Percentiles rank a stretch among this genome's conserved stretches.
Conservation (phyloP, 169 alveolate genomes). For the Plasmodium gaboni region DNA sequence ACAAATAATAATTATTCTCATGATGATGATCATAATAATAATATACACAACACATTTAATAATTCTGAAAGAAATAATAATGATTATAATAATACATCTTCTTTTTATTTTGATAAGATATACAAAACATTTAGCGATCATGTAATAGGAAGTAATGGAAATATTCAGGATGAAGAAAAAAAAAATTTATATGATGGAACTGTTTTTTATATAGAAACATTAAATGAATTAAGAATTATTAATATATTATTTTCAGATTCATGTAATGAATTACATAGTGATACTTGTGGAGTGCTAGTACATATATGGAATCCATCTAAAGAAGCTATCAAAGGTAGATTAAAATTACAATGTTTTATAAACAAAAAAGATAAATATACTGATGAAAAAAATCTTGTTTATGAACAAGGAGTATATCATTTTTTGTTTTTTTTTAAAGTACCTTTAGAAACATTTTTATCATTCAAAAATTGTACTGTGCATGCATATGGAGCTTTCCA, state of each 20-base stretch:
- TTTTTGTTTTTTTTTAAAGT: slow-evolving; percentile 56
- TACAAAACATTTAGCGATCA: not conserved
- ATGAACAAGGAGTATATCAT: slow-evolving; percentile 61
- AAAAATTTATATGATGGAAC: slow-evolving; percentile 18
- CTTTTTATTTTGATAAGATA: not conserved
- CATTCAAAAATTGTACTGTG: slow-evolving; percentile 35
- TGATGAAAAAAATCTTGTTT: slow-evolving; percentile 38
- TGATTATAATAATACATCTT: not conserved
- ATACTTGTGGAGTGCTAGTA: slow-evolving; percentile 36
- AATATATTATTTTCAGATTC: slow-evolving; percentile 35
- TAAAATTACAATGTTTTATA: slow-evolving; percentile 35
- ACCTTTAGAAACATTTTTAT: slow-evolving; percentile 17
- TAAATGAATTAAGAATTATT: slow-evolving; percentile 36
- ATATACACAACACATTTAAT: not conserved
- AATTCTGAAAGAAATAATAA: not conserved
- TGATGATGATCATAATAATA: too few species aligned
- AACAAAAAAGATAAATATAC: slow-evolving; percentile 15
- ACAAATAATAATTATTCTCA: too few species aligned
- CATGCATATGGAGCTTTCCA: slow-evolving; percentile 71
- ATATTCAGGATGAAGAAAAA: not conserved
- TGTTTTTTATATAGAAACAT: slow-evolving; percentile 47
- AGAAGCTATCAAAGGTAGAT: slow-evolving; percentile 38
- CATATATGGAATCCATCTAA: slow-evolving; percentile 68
- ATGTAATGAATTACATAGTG: slow-evolving; percentile 17
- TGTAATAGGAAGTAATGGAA: too few species aligned